Evolutionary conservation across 495 filamentous ascomycete genomes (phyloP).

Genomic region (Xylaria scruposa): DNA sequence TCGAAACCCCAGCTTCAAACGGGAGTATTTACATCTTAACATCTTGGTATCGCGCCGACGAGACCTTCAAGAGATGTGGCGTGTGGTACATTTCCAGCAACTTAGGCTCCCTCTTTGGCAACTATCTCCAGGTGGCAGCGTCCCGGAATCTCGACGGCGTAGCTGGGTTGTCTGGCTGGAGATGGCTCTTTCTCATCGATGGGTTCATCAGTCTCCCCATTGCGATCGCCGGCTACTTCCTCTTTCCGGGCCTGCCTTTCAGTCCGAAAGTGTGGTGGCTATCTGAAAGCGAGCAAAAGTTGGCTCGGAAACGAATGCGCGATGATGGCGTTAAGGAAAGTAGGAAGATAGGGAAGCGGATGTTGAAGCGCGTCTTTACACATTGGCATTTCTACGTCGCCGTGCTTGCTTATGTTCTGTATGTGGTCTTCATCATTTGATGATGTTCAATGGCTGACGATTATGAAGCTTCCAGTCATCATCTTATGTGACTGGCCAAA

Average conservation of each 20-base stretch:
- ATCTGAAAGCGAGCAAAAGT: background rate
- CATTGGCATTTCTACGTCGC: constrained; percentile 4
- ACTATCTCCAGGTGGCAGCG: background rate
- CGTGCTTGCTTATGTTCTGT: background rate
- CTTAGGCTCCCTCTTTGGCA: background rate
- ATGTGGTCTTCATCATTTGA: background rate
- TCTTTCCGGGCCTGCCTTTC: background rate
- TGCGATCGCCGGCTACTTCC: background rate
- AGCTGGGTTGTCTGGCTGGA: background rate
- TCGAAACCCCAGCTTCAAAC: background rate
- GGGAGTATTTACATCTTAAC: background rate
- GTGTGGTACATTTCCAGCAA: constrained; percentile 2
- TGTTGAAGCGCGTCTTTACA: background rate
- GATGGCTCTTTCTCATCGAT: constrained; percentile 4
- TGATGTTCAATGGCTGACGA: background rate
- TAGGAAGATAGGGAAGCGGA: background rate
- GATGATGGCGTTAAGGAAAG: background rate
- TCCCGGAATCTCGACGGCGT: background rate
- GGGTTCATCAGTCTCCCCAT: background rate
- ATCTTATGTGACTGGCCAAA: background rate
- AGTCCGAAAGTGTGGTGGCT: constrained; percentile 4
- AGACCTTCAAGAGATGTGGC: background rate
- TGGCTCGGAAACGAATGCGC: background rate
- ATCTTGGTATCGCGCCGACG: background rate
- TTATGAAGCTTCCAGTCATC: background rate